A percentile compares a stretch with the other conserved stretches of the same genome.
These are phyloP conservation scores for Pythium myriotylum DNA, from an alignment of 352 stramenopile genomes.

Conservation along the genomic window DNA sequence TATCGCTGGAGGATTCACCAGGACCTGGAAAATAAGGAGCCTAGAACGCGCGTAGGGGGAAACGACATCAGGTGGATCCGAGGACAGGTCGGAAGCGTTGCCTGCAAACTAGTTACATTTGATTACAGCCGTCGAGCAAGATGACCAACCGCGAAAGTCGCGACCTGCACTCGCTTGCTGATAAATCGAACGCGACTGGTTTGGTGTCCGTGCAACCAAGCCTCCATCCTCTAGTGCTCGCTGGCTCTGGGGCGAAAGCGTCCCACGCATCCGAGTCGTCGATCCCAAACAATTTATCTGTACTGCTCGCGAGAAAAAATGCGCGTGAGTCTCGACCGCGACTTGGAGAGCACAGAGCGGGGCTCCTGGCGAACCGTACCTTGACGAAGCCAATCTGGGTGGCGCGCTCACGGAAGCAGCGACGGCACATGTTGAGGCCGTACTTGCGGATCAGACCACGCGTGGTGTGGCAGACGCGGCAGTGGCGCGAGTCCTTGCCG, in stretches of 20 bases:
- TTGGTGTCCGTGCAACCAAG: constrained; percentile 30
- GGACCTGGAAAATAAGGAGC: no score
- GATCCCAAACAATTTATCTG: constrained; percentile 32
- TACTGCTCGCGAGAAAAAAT: constrained; percentile 26
- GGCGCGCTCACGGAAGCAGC: constrained; percentile 95
- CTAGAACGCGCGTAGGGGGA: background rate
- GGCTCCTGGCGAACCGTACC: constrained; percentile 37
- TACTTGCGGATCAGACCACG: constrained; percentile 96
- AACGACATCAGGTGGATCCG: background rate
- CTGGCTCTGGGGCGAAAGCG: constrained; percentile 16
- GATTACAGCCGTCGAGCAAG: constrained; percentile 18
- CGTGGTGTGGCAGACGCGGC: constrained; percentile 90
- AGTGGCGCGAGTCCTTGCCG: constrained; percentile 91
- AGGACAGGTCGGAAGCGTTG: constrained; percentile 27
- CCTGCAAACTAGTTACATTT: constrained; percentile 38
- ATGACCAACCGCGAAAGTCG: constrained; percentile 1
- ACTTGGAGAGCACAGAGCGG: background rate
- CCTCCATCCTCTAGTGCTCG: constrained; percentile 33
- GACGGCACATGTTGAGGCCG: constrained; percentile 95
- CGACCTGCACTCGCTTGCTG: background rate
- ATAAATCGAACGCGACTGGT: constrained; percentile 19
- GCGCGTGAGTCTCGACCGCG: background rate
- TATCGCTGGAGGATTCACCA: no score
- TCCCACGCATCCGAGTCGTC: constrained; percentile 27
- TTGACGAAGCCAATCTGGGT: constrained; percentile 96